Base-by-base conservation (phyloP, 169 alveolate species). In the Neospora caninum region DNA sequence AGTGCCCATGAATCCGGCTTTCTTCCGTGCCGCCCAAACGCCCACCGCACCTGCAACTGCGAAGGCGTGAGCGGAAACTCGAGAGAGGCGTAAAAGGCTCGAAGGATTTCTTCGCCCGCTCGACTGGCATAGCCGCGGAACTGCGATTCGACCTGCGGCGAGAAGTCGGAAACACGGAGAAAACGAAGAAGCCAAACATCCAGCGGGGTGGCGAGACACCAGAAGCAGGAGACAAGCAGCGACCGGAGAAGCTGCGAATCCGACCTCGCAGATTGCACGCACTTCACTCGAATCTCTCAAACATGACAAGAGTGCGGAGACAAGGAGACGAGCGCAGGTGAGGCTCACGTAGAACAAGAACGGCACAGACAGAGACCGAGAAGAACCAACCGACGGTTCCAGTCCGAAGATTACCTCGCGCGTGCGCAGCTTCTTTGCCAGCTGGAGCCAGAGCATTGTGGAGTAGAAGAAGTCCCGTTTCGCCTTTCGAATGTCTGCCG, bases 121-220 rank as follows among this genome's bases (percentile, higher is more conserved):
- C 89, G 53, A 49, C 67, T 82, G 58, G 89, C 53, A 25, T 42
- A 82, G 38, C 89, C 89, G 64, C 41, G 67, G 89, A 82, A 82
- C 64, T 82, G 43, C 25, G 38, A 22, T 31, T 82, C 89, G 43
- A 82, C 64, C 89, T 82, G 89, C 89, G 27, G 89, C 7, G 16
- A 36, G 84, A 31, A 31, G 42, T 2, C 42, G 1, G 7, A 64
- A 64, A 64, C 73, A 49, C 22, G 58, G 58, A 49, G 58, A 49
- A 49, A 49, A 49, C 58, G 13, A 49, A n/a, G n/a, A n/a, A n/a
- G n/a, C n/a, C n/a, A n/a, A n/a, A n/a, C n/a, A n/a, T n/a, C n/a
- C n/a, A n/a, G n/a, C n/a, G n/a, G n/a, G n/a, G n/a, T n/a, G n/a
- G n/a, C n/a, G n/a, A n/a, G n/a, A n/a, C n/a, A n/a, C n/a, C n/a